phyloP scores from a whole-genome alignment of 164 flowering plant species.

The Cinnamomum chago region DNA sequence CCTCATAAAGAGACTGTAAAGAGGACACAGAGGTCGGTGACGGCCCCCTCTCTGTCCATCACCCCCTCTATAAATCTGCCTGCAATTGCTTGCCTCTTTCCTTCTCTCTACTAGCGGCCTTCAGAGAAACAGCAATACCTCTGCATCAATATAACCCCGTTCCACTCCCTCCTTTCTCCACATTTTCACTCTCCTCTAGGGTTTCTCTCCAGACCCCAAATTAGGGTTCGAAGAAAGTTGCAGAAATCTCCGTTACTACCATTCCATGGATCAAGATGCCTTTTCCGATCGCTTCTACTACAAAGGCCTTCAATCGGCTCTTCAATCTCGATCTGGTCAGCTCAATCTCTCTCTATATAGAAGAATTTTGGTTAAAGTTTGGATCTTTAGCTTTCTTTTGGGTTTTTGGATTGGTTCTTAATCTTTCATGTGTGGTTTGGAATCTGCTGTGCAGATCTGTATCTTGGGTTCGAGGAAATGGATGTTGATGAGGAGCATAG shows the following conservation, averaged over 20 bases:
- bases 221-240: background rate
- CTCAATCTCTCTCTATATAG: background rate
- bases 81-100: background rate
- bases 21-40: background rate
- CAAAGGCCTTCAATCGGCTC: slow-evolving; percentile 1
- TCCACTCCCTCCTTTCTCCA: background rate
- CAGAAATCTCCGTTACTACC: background rate
- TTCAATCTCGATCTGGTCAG: slow-evolving; percentile 2
- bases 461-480: slow-evolving; percentile 66
- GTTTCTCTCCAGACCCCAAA: background rate
- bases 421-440: background rate
- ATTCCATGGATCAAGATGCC: background rate
- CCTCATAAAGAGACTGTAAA: background rate
- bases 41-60: background rate
- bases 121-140: background rate
- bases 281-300: background rate
- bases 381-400: background rate
- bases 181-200: background rate
- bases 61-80: too few species aligned
- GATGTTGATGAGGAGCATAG: slow-evolving; percentile 72
- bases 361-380: background rate
- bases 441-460: slow-evolving; percentile 43
- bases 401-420: background rate
- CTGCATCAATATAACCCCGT: too few species aligned
- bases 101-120: background rate